These are phyloP conservation scores for Miscanthus sacchariflorus DNA, from an alignment of 202 grass and related monocot genomes.

Conservation along the genomic window DNA sequence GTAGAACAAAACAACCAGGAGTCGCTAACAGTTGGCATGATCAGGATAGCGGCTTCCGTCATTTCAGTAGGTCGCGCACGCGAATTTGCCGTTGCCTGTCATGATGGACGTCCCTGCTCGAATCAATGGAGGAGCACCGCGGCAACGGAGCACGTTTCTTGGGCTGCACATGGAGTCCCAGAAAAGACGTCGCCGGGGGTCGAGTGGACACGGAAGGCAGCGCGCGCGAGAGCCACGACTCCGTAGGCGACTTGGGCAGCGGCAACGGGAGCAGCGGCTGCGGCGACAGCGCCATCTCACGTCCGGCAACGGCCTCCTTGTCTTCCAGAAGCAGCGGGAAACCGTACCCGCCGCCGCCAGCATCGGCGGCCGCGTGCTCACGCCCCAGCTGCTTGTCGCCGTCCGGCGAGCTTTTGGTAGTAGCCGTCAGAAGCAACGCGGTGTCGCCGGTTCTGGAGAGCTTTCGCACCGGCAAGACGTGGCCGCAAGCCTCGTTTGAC, in stretches of 20 bases:
- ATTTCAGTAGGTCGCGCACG: conserved; percentile 55
- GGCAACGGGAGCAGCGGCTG: conserved; percentile 40
- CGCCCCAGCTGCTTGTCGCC: conserved; percentile 8
- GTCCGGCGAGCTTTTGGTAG: neutral
- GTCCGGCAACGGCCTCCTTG: conserved; percentile 7
- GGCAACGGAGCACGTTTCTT: conserved; percentile 57
- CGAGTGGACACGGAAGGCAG: conserved; percentile 67
- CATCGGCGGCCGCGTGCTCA: neutral
- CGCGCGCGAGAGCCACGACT: conserved; percentile 87
- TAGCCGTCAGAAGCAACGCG: neutral
- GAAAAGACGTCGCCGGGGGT: conserved; percentile 58
- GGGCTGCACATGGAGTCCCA: conserved; percentile 72
- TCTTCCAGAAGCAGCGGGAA: conserved; percentile 43
- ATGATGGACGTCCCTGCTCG: conserved; percentile 42
- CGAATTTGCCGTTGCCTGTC: conserved; percentile 35
- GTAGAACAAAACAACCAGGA: neutral
- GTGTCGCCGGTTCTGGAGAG: neutral
- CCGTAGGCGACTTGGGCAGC: conserved; percentile 74
- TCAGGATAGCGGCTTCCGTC: neutral
- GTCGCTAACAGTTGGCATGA: neutral
- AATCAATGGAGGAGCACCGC: conserved; percentile 20
- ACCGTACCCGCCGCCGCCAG: neutral
- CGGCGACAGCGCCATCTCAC: conserved; percentile 24
- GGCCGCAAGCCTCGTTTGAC: conserved; percentile 7
- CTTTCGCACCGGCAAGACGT: neutral